phyloP scores from a whole-genome alignment of 257 asterid genomes.

The Przewalskia tangutica region DNA sequence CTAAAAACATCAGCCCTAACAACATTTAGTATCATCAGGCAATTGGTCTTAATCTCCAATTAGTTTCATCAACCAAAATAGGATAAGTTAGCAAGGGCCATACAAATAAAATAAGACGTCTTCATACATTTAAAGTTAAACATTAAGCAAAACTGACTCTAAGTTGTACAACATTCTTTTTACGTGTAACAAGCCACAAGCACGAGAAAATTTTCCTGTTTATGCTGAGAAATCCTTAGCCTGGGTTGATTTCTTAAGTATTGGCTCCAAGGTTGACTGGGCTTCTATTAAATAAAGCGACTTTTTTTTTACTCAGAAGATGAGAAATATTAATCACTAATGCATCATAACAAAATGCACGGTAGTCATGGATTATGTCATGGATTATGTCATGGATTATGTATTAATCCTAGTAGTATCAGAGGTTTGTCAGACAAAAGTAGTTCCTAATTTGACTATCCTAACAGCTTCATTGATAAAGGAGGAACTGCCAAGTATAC shows the following conservation, averaged over 20 bases:
- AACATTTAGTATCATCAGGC: background rate
- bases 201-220: background rate
- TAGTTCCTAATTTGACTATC: background rate
- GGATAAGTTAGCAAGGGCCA: background rate
- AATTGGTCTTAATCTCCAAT: background rate
- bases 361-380: background rate
- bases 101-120: background rate
- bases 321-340: background rate
- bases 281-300: background rate
- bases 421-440: background rate
- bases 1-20: background rate
- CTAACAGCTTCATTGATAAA: background rate
- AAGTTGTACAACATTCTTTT: background rate
- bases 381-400: background rate
- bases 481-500: background rate
- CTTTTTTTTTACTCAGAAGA: background rate
- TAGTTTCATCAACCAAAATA: background rate
- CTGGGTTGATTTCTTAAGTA: background rate
- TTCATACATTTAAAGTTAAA: background rate
- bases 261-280: background rate
- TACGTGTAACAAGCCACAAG: background rate
- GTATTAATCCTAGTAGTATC: background rate
- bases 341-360: background rate
- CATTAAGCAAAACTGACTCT: background rate
- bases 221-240: background rate